Conservation (phyloP, 352 stramenopile species). For the Pythium angustatum region DNA sequence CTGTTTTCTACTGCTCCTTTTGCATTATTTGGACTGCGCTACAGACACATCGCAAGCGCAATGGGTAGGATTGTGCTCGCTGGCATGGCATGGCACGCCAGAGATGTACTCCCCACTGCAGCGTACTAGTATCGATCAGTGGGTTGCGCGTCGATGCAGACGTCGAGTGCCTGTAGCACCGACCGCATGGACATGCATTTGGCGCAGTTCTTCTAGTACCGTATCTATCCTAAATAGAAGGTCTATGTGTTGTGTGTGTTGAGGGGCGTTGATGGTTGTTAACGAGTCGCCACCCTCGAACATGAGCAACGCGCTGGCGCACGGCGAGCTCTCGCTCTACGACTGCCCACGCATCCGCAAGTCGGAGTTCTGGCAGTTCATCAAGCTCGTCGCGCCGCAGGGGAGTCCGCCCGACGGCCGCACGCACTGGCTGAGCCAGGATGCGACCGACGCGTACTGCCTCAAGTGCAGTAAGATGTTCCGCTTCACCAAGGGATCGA, state of each 20-base stretch:
- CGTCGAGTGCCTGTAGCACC: no score
- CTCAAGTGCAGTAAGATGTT: conserved; percentile 50
- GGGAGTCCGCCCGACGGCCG: conserved; percentile 34
- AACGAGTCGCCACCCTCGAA: neutral
- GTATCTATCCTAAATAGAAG: conserved; percentile 9
- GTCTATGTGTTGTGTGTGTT: conserved; percentile 22
- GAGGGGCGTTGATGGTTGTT: conserved; percentile 27
- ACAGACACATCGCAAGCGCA: no score
- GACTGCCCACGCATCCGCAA: conserved; percentile 57
- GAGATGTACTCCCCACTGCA: no score
- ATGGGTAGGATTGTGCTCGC: no score
- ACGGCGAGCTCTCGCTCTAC: conserved; percentile 55
- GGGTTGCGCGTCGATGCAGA: no score
- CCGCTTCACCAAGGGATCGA: conserved; percentile 57
- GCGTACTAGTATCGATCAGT: no score
- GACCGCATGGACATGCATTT: no score
- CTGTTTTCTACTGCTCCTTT: no score
- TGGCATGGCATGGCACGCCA: no score
- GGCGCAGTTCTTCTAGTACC: no score
- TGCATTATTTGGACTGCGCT: no score
- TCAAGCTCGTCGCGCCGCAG: conserved; percentile 50
- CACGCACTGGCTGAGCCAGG: conserved; percentile 58
- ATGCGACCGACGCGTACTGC: conserved; percentile 52
- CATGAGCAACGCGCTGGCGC: conserved; percentile 57
- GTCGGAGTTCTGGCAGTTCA: conserved; percentile 66